Base-by-base conservation (phyloP, 257 asterid species). In the Solanum virginianum region DNA sequence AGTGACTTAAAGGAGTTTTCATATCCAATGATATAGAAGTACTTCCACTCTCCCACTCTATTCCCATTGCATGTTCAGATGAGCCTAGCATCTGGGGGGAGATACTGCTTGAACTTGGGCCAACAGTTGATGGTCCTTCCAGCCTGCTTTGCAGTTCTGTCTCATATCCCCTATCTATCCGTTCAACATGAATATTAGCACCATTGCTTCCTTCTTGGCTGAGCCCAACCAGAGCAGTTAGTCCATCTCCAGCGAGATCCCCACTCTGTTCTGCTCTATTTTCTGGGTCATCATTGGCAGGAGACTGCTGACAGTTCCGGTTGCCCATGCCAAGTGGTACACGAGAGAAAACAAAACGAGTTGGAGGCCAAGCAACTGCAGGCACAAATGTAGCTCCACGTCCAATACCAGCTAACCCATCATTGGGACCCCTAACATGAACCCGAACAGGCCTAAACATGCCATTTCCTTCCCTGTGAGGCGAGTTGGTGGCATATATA, bases 271-370 rank as follows among this genome's bases (percentile, higher is more conserved):
- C 98, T 82, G 87, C 89, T 88, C 97, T 92, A 84, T 91, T 95
- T 74, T 94, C 98, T 53, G 93, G 90, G 84, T 91, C 97, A 87
- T 95, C 98, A 89, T 93, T 91, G 71, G 93, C 97, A 51, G 89
- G 91, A 85, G 90, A 88, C 83, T 92, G 98, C 90, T 91, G 99
- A 87, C 91, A 89, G 86, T 85, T 92, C 69, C 97, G 92, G 89
- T 91, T 94, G 83, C 98, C 98, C 85, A 95, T 87, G 86, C 98
- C 98, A 89, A 92, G 88, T n/a, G 99, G 99, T 80, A 96, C 98
- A 68, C 99, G 99, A 89, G 99, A 95, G 88, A 92, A 96, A 69
- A 96, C 99, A 86, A 93, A 94, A 86, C 99, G 98, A 81, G 99
- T 95, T 32, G 99, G 98, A 60, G 99, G 92, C 98, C 97, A 95